These are phyloP conservation scores for Trifolium fragiferum DNA, from an alignment of 306 rosid species.

Conservation along the genomic window DNA sequence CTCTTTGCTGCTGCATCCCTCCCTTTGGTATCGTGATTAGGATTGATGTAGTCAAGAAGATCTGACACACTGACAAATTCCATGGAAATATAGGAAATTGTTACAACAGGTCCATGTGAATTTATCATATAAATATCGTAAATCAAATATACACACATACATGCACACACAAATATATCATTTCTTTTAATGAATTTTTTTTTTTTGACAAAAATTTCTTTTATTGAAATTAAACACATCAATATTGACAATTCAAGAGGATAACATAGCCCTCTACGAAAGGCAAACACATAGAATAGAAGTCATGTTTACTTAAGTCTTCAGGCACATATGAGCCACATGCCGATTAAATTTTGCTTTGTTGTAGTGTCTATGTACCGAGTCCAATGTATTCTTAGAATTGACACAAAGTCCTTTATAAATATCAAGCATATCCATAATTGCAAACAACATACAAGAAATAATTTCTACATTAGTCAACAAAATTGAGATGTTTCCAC, in stretches of 20 bases:
- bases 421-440: slow-evolving; percentile 4
- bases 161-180: slow-evolving; percentile 15
- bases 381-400: slow-evolving; percentile 29
- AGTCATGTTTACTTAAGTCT: neutral
- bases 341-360: slow-evolving; percentile 10
- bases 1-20: slow-evolving; percentile 75
- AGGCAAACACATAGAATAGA: slow-evolving; percentile 1
- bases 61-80: slow-evolving; percentile 84
- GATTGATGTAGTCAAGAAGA: slow-evolving; percentile 95
- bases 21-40: slow-evolving; percentile 75
- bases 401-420: slow-evolving; percentile 12
- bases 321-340: neutral
- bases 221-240: neutral
- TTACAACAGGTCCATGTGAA: slow-evolving; percentile 17
- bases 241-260: slow-evolving; percentile 30
- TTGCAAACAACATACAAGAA: slow-evolving; percentile 1
- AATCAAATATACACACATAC: neutral
- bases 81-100: slow-evolving; percentile 29
- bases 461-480: slow-evolving; percentile 16
- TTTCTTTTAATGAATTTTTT: neutral
- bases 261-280: slow-evolving; percentile 1
- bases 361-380: neutral
- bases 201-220: too few relatives aligned
- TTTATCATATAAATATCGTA: neutral
- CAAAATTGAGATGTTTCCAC: neutral